These are phyloP conservation scores for Ganoderma resinaceum DNA, from an alignment of 1,284 basidiomycete genomes.

Conservation along the genomic window DNA sequence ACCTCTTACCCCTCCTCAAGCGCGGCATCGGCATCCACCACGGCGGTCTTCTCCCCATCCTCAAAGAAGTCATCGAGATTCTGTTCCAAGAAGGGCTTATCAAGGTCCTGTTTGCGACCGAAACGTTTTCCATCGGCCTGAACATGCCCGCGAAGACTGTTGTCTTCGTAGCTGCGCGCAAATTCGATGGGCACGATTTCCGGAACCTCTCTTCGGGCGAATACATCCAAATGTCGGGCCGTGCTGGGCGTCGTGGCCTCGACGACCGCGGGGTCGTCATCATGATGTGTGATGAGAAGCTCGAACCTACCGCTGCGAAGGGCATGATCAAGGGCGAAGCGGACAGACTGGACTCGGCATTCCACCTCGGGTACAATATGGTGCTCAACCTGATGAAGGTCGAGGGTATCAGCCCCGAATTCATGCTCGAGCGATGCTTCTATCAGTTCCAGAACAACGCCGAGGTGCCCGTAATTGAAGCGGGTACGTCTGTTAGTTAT, in stretches of 20 bases:
- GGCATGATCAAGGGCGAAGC: conserved; percentile 99
- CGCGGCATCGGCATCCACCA: conserved; percentile 99
- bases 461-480: conserved; percentile 87
- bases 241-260: conserved; percentile 95
- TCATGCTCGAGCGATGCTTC: conserved; percentile 98
- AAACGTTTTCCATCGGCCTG: conserved; percentile 98
- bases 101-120: conserved; percentile 98
- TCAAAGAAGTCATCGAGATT: conserved; percentile 99
- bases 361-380: conserved; percentile 99
- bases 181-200: conserved; percentile 97
- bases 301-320: conserved; percentile 93
- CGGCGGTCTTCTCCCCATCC: conserved; percentile 94
- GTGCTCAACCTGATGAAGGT: conserved; percentile 98
- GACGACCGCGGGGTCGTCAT: conserved; percentile 99
- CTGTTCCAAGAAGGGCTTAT: conserved; percentile 99
- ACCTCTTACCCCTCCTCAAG: conserved; percentile 92
- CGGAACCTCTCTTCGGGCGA: conserved; percentile 90
- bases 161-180: conserved; percentile 95
- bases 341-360: conserved; percentile 96
- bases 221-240: conserved; percentile 99
- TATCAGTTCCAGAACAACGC: conserved; percentile 97
- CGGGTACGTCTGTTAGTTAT: conserved; percentile 59
- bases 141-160: conserved; percentile 99
- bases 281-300: conserved; percentile 99
- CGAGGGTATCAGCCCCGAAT: conserved; percentile 98